These are phyloP conservation scores for Capronia epimyces DNA, from an alignment of 2,329 filamentous ascomycete genomes.

Conservation along the genomic window DNA sequence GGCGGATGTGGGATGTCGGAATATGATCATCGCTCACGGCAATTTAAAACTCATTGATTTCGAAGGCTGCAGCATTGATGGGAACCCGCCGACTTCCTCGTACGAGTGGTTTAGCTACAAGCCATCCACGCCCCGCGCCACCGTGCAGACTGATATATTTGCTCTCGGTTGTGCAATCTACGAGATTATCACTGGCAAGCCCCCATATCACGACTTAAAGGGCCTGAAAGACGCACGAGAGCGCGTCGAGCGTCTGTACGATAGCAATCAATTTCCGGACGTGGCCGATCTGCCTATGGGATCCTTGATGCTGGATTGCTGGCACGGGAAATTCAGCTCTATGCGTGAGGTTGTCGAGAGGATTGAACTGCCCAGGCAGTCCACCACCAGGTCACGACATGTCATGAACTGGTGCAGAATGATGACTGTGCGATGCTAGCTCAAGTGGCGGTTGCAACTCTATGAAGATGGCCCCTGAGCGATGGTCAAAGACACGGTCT, in stretches of 20 bases:
- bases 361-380: neutral
- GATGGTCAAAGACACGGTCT: neutral
- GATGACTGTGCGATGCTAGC: neutral
- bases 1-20: slow-evolving; percentile 23
- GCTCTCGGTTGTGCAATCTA: slow-evolving; percentile 28
- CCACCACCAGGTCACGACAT: neutral
- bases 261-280: slow-evolving; percentile 3
- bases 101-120: slow-evolving; percentile 24
- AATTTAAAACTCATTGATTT: slow-evolving; percentile 10
- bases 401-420: neutral
- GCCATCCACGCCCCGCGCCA: slow-evolving; percentile 21
- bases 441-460: neutral
- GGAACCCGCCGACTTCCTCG: slow-evolving; percentile 6
- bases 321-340: slow-evolving; percentile 7
- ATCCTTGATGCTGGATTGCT: slow-evolving; percentile 5
- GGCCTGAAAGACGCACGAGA: slow-evolving; percentile 3
- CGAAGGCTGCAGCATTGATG: slow-evolving; percentile 13
- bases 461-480: neutral
- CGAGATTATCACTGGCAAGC: slow-evolving; percentile 17
- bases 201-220: neutral
- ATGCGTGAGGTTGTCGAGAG: slow-evolving; percentile 9
- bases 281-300: slow-evolving; percentile 8
- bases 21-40: slow-evolving; percentile 5
- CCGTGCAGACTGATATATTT: slow-evolving; percentile 25
- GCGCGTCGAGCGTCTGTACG: slow-evolving; percentile 5